These are phyloP conservation scores for Heterobasidion irregulare DNA, from an alignment of 1,284 basidiomycete species.

Conservation along the genomic window DNA sequence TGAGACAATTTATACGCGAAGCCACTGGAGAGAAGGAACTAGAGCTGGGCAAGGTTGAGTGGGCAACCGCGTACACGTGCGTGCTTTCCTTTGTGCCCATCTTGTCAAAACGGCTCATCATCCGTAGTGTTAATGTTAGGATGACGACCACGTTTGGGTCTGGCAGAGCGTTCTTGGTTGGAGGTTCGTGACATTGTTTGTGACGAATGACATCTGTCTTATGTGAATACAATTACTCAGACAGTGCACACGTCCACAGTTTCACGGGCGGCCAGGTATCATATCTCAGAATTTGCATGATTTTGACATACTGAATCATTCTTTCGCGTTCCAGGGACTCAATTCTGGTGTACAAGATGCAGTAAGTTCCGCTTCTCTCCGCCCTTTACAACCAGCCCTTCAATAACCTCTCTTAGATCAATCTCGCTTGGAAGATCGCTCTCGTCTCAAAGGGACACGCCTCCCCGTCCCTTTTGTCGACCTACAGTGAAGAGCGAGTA, in stretches of 20 bases:
- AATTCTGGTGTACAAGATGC: constrained; percentile 20
- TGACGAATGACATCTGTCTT: not conserved
- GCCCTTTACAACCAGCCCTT: not conserved
- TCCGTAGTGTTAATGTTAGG: constrained; percentile 25
- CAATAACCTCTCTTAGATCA: constrained; percentile 13
- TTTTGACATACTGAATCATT: not conserved
- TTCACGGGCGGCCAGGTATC: constrained; percentile 20
- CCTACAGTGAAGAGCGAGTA: constrained; percentile 19
- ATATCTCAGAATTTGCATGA: not conserved
- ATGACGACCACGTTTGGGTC: constrained; percentile 26
- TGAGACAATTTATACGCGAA: constrained; percentile 6
- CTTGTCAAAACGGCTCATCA: no score
- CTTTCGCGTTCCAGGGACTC: constrained; percentile 10
- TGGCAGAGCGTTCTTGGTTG: constrained; percentile 26
- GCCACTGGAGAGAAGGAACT: not conserved
- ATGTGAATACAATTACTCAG: not conserved
- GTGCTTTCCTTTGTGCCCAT: no score
- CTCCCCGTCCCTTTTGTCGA: constrained; percentile 13
- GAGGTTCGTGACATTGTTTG: constrained; percentile 20
- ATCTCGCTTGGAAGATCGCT: constrained; percentile 24
- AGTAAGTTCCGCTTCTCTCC: constrained; percentile 4
- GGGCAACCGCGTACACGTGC: not conserved
- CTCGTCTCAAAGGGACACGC: constrained; percentile 20
- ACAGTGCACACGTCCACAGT: constrained; percentile 22
- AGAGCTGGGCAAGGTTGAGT: not conserved